A percentile compares a stretch with the other conserved stretches of the same genome.
These are phyloP conservation scores for Sporothrix variecibatus DNA, from an alignment of 2,329 filamentous ascomycete species.

Conservation along the genomic window DNA sequence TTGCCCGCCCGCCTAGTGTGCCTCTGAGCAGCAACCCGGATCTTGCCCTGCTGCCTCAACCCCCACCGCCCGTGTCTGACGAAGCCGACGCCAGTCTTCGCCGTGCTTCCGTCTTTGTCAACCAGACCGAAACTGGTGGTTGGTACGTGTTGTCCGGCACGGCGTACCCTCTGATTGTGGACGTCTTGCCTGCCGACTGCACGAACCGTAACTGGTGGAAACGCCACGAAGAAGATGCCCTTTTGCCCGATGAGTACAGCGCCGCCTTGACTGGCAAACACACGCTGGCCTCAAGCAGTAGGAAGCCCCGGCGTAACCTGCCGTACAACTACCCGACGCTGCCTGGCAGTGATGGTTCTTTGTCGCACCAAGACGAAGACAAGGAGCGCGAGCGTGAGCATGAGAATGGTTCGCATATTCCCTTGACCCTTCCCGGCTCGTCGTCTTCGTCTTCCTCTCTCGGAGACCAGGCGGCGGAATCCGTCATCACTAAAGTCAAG, in stretches of 20 bases:
- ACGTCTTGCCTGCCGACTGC: conserved; percentile 31
- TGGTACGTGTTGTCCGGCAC: conserved; percentile 93
- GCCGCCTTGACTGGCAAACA: conserved; percentile 73
- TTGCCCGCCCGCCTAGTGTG: conserved; percentile 73
- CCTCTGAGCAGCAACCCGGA: conserved; percentile 66
- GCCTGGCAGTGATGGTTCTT: conserved; percentile 20
- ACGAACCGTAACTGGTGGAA: conserved; percentile 33
- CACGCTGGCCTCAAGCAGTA: conserved; percentile 44
- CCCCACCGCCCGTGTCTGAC: conserved; percentile 62
- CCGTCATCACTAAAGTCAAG: conserved; percentile 53
- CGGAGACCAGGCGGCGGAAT: conserved; percentile 17
- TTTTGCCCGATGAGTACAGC: conserved; percentile 50
- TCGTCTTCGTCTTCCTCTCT: conserved; percentile 36
- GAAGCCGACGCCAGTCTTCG: conserved; percentile 54
- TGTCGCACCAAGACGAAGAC: not conserved
- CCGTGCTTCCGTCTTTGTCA: conserved; percentile 74
- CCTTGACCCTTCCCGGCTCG: conserved; percentile 30
- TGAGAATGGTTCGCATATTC: not conserved
- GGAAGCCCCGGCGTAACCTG: not conserved
- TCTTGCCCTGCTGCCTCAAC: conserved; percentile 84
- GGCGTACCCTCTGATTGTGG: conserved; percentile 76
- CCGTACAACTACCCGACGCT: conserved; percentile 24
- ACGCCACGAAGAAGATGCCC: conserved; percentile 27
- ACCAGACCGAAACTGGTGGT: conserved; percentile 79
- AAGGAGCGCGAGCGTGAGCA: not conserved